These are phyloP conservation scores for Mollisia scopiformis DNA, from an alignment of 2,329 filamentous ascomycete genomes.

Conservation along the genomic window DNA sequence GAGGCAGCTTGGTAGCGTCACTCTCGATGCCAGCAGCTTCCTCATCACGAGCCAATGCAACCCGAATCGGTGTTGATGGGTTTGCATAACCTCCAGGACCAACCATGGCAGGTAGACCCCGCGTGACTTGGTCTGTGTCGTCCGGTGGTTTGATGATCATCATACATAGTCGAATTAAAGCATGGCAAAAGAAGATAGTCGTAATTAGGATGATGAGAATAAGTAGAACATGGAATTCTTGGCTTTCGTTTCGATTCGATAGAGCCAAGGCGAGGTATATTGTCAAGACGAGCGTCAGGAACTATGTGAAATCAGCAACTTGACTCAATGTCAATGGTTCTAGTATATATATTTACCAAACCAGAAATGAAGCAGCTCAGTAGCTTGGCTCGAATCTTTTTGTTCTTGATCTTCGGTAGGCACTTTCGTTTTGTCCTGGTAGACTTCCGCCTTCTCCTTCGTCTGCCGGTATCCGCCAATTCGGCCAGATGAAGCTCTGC, in stretches of 20 bases:
- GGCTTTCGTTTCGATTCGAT: constrained; percentile 62
- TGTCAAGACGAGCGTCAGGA: constrained; percentile 31
- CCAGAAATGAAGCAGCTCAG: constrained; percentile 68
- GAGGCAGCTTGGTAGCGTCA: constrained; percentile 61
- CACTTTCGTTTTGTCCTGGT: constrained; percentile 25
- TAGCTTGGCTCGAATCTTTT: constrained; percentile 56
- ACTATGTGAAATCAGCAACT: constrained; percentile 22
- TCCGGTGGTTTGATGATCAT: constrained; percentile 50
- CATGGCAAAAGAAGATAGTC: constrained; percentile 81
- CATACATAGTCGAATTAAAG: constrained; percentile 74
- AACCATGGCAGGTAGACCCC: constrained; percentile 48
- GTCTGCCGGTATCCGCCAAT: constrained; percentile 46
- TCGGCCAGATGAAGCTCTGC: constrained; percentile 52
- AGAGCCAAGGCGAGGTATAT: constrained; percentile 69
- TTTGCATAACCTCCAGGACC: constrained; percentile 68
- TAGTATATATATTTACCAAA: constrained; percentile 22
- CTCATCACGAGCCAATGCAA: constrained; percentile 75
- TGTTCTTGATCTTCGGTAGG: constrained; percentile 58
- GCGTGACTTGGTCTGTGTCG: constrained; percentile 37
- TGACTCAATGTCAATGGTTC: background rate
- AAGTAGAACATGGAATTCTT: constrained; percentile 79
- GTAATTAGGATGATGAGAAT: constrained; percentile 76
- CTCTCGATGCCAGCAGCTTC: constrained; percentile 63
- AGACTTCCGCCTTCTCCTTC: constrained; percentile 40
- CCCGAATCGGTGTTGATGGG: constrained; percentile 73